Evolutionary conservation across 2,329 filamentous ascomycete genomes (phyloP).

Genomic region (Ophiostoma quercus): DNA sequence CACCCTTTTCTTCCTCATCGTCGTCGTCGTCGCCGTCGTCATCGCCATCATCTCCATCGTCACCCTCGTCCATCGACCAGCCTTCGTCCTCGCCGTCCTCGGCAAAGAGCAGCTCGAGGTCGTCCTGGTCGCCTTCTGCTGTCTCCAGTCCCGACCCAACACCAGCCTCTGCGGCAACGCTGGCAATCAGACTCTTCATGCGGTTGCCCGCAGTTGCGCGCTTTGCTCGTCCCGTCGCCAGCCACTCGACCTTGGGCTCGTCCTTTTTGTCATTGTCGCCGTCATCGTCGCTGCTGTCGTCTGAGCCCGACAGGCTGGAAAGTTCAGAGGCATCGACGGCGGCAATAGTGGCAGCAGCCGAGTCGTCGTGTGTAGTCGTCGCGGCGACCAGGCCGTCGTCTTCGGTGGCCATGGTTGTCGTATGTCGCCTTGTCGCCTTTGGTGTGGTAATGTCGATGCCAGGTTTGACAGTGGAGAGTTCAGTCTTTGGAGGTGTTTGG

Average conservation of each 20-base stretch:
- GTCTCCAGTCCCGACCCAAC: constrained; percentile 3
- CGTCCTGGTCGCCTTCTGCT: constrained; percentile 45
- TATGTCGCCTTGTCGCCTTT: neutral
- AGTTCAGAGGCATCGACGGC: constrained; percentile 18
- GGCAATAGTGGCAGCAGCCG: neutral
- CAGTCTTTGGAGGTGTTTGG: neutral
- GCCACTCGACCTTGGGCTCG: constrained; percentile 50
- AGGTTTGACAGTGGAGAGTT: constrained; percentile 3
- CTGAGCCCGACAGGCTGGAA: constrained; percentile 23
- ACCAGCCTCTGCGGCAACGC: constrained; percentile 47
- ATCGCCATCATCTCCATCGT: constrained; percentile 68
- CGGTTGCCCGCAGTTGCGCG: constrained; percentile 80
- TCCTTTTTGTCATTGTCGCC: constrained; percentile 26
- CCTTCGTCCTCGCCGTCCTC: constrained; percentile 65
- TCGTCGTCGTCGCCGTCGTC: constrained; percentile 67
- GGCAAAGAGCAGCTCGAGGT: constrained; percentile 69
- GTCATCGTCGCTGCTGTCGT: constrained; percentile 30
- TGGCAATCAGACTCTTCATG: constrained; percentile 71
- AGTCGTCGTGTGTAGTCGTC: neutral
- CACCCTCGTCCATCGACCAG: constrained; percentile 66
- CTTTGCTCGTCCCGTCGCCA: constrained; percentile 67
- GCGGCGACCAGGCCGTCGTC: constrained; percentile 19
- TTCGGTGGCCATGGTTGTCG: constrained; percentile 22
- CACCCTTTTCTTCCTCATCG: constrained; percentile 37
- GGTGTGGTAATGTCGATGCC: neutral